These are phyloP conservation scores for Lentinula guzmanii DNA, from an alignment of 768 basidiomycete species.

Conservation along the genomic window DNA sequence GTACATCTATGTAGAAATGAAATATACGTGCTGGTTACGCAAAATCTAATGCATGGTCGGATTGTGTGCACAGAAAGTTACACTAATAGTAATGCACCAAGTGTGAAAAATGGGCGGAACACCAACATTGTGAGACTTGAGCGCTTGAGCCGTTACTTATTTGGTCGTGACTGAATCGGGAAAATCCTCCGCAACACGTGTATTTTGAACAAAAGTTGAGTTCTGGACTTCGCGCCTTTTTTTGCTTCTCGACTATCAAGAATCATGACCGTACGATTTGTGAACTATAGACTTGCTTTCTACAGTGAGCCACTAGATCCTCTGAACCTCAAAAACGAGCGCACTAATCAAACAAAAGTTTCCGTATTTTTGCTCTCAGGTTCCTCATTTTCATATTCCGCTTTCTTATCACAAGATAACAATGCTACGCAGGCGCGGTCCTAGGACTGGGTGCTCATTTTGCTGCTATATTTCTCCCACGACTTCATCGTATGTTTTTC, in stretches of 20 bases:
- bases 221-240: not conserved
- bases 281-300: constrained; percentile 44
- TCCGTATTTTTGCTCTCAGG: constrained; percentile 40
- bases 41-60: not conserved
- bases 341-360: constrained; percentile 22
- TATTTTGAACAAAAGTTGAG: not conserved
- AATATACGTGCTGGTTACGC: constrained; percentile 4
- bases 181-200: not conserved
- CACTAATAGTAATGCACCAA: no score
- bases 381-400: not conserved
- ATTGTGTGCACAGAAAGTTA: no score
- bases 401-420: constrained; percentile 2
- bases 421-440: constrained; percentile 35
- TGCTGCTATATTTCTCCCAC: constrained; percentile 60
- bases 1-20: not conserved
- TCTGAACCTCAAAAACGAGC: not conserved
- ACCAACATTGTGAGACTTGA: no score
- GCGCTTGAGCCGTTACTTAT: no score
- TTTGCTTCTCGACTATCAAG: constrained; percentile 1
- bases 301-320: constrained; percentile 32
- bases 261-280: constrained; percentile 58
- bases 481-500: constrained; percentile 47
- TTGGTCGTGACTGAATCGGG: no score
- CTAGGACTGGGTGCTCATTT: constrained; percentile 68
- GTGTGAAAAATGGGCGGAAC: no score